A percentile compares a stretch with the other conserved stretches of the same genome.
These are phyloP conservation scores for Curvularia spicifera DNA, from an alignment of 2,329 filamentous ascomycete species.

Conservation along the genomic window DNA sequence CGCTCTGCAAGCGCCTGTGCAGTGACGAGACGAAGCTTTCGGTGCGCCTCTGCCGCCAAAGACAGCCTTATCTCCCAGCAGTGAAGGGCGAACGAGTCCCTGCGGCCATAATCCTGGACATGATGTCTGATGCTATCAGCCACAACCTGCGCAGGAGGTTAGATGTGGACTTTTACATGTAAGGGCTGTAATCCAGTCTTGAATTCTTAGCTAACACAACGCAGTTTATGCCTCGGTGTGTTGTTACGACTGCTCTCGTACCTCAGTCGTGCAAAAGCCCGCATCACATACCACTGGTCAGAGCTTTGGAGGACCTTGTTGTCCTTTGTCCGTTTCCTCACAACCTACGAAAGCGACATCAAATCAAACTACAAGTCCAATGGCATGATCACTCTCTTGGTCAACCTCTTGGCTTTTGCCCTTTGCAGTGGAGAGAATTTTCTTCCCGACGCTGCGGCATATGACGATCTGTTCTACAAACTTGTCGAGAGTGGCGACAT, in stretches of 20 bases:
- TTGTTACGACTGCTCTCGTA: slow-evolving; percentile 83
- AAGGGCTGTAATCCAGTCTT: slow-evolving; percentile 13
- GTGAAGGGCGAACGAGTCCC: slow-evolving; percentile 75
- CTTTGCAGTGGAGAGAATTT: slow-evolving; percentile 89
- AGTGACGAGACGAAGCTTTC: slow-evolving; percentile 74
- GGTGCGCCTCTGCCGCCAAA: slow-evolving; percentile 86
- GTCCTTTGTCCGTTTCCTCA: slow-evolving; percentile 86
- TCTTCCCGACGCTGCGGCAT: slow-evolving; percentile 82
- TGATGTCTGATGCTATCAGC: slow-evolving; percentile 88
- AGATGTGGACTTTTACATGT: slow-evolving; percentile 83
- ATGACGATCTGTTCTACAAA: slow-evolving; percentile 99
- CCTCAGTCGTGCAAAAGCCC: slow-evolving; percentile 79
- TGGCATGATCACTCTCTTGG: slow-evolving; percentile 75
- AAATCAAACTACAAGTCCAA: slow-evolving; percentile 72
- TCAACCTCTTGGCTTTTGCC: slow-evolving; percentile 82
- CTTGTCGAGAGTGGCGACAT: slow-evolving; percentile 89
- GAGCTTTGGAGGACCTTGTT: slow-evolving; percentile 91
- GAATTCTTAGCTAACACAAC: slow-evolving; percentile 1
- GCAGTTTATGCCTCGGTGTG: slow-evolving; percentile 76
- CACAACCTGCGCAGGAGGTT: slow-evolving; percentile 89
- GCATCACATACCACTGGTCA: slow-evolving; percentile 89
- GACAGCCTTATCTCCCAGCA: slow-evolving; percentile 81
- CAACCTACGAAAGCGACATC: slow-evolving; percentile 82
- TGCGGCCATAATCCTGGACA: slow-evolving; percentile 79
- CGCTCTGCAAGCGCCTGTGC: slow-evolving; percentile 82